Base-by-base conservation (phyloP, 345 rosid genomes). In the Pseudoturritis turrita region DNA sequence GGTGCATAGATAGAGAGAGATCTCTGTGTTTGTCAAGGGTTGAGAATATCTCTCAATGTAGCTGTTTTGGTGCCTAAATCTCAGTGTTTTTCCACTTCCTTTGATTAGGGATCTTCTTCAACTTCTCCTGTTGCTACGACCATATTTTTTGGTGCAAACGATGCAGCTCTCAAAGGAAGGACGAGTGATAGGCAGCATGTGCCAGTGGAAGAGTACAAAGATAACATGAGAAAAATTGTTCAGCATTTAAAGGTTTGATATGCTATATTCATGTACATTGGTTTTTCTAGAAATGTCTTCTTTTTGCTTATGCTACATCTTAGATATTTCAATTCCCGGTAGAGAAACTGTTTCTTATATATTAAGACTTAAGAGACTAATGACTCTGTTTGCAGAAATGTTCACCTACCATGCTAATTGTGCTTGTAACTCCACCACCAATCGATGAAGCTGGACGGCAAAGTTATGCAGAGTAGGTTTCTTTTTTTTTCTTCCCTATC, bases 91-190 rank as follows among this genome's bases (percentile, higher is more conserved):
- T 28, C 6, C n/a, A n/a, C n/a, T 61, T 50, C 23, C 36, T 59
- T 29, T 65, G 79, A 26, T 26, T 61, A 93, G 97, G 89, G 76
- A 17, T 66, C 83, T 37, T 19, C 62, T 39, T 19, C 62, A 11
- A 77, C 84, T 57, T 78, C 85, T 67, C 98, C 91, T 12, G 80
- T 78, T 63, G 98, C 97, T 46, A 65, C 89, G 46, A 83, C 98
- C 5, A 75, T 94, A 13, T 94, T 94, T 80, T 86, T 94, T 41
- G 98, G 97, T 57, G 98, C 97, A 37, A 94, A 94, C 78, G 98
- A 94, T 81, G 97, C 98, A 23, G 96, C 93, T 73, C 83, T 94
- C 45, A 63, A 72, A 11, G 98, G 96, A 70, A 84, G 93, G 77
- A 82, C 57, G 8, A 64, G 85, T 28, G 96, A 91, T 62, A 74